Evolutionary conservation across 148 eudicot genomes (phyloP), one percentile per base, ranked within the genome.

Genomic region (Fallopia convolvulus): DNA sequence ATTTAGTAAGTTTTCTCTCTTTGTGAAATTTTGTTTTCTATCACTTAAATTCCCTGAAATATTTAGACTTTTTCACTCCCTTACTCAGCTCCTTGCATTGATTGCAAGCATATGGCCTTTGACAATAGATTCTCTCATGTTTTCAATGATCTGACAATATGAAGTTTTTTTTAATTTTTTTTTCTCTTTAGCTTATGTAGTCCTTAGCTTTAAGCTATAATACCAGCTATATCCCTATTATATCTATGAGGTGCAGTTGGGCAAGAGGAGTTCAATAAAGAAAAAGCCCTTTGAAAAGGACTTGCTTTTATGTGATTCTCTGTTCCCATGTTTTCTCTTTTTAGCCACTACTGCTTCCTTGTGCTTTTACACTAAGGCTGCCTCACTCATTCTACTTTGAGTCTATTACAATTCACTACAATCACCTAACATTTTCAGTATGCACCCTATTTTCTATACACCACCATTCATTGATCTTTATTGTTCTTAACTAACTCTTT

Each of bases 1-100:
- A 81, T 94, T 90, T 79, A 90, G 98, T 94, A 77, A 83, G 97
- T 87, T 55, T 41, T 21, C 21, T 40, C 32, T 40, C 13, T n/a
- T 7, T 33, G 40, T 23, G 40, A 17, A n/a, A 13, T 10, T 40
- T 72, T 72, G 49, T 72, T n/a, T 70, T 47, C 5, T 47, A 12
- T 15, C 39, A 17, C 18, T 55, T 60, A 15, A 32, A 47, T 32
- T 23, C 15, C 33, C 55, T 53, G 8, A 58, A 9, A 72, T 41
- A 23, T 52, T 56, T 52, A 52, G 53, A 68, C 40, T 72, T 20
- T 48, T 47, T 44, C 32, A 36, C 12, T 65, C 41, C 44, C 42
- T 15, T 20, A 39, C 74, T 73, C 52, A 48, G 15, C 52, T 73
- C 11, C 33, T 73, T 48, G 70, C 72, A 68, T 68, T 68, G 44